Base-by-base conservation (phyloP, 2,329 filamentous ascomycete genomes). In the Clarireedia sp. region DNA sequence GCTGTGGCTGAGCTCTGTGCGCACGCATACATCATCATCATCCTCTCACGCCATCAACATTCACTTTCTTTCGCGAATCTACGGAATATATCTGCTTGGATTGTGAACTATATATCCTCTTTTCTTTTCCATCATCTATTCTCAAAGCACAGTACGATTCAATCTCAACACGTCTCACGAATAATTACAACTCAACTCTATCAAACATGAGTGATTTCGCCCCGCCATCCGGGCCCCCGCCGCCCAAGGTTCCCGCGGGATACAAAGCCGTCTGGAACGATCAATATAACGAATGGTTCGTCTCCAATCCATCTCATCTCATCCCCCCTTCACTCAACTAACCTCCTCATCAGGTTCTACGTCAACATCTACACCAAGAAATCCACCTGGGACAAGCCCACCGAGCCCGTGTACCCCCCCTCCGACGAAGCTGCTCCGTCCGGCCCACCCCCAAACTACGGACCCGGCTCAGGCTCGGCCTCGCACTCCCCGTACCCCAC, bases 341-440 rank as follows among this genome's bases (percentile, higher is more conserved):
- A 58, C 16, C 24, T 3, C 10, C 47, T 21, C n/a, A 17, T 21
- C 60, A 90, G 86, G 86, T 96, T 94, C 80, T 96, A 88, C 74
- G 87, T 96, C 58, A 94, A 96, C 74, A 81, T 87, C 59, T 81
- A 85, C 71, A 96, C 90, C 61, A 94, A 94, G 67, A 79, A 87
- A 68, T 95, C 91, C 5, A 87, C 92, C 78, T 96, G 91, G 91
- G 87, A 95, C 4, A 86, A 82, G 63, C 90, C 90, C 17, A 89
- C 83, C 38, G 78, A 78, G 52, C 85, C 87, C 44, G 82, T 83
- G 51, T 79, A 81, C 61, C 76, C 79, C 16, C 81, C 82, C 49
- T 80, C 81, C 48, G 77, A 79, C 54, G 65, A 69, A 48, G 68
- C 71, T 38, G 63, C 70, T 45, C 68, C 75, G 1, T 74, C 85